A percentile compares a stretch with the other conserved stretches of the same genome.
phyloP scores from a whole-genome alignment of 495 filamentous ascomycete species.

The Parathielavia appendiculata region DNA sequence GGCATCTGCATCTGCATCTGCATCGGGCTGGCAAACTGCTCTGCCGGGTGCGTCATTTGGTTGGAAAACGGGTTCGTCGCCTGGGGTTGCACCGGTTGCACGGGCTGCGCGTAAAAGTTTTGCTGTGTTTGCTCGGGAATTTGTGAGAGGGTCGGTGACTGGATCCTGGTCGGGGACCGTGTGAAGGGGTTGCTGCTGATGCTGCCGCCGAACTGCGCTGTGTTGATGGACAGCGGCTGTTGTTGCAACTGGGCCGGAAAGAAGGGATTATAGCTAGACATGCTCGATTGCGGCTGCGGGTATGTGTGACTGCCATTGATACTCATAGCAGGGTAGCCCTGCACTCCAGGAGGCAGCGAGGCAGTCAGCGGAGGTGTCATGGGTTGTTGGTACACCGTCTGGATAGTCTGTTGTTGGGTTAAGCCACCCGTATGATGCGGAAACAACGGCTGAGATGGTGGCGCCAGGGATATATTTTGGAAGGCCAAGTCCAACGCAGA shows the following conservation, averaged over 20 bases:
- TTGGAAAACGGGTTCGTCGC: constrained; percentile 53
- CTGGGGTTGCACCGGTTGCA: constrained; percentile 27
- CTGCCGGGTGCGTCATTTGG: constrained; percentile 34
- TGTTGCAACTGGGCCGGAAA: constrained; percentile 39
- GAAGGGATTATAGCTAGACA: constrained; percentile 61
- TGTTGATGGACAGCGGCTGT: constrained; percentile 39
- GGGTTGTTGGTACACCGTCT: constrained; percentile 45
- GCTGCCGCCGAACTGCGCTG: constrained; percentile 27
- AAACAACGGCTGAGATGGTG: constrained; percentile 60
- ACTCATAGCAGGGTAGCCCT: constrained; percentile 41
- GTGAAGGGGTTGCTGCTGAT: constrained; percentile 43
- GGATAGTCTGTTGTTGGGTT: constrained; percentile 46
- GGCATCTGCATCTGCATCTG: constrained; percentile 36
- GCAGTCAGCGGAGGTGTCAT: constrained; percentile 61
- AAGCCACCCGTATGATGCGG: constrained; percentile 80
- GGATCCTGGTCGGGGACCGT: constrained; percentile 42
- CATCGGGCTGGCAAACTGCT: constrained; percentile 29
- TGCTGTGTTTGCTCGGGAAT: constrained; percentile 50
- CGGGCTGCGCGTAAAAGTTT: constrained; percentile 40
- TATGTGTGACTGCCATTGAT: constrained; percentile 48
- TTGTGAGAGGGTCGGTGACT: constrained; percentile 42
- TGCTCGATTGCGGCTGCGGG: constrained; percentile 36
- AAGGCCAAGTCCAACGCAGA: constrained; percentile 59
- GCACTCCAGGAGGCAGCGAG: constrained; percentile 51
- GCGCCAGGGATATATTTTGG: constrained; percentile 64